Evolutionary conservation across 164 flowering plant species (phyloP), one percentile per base, ranked within the genome.

Genomic region (Protea cynaroides): DNA sequence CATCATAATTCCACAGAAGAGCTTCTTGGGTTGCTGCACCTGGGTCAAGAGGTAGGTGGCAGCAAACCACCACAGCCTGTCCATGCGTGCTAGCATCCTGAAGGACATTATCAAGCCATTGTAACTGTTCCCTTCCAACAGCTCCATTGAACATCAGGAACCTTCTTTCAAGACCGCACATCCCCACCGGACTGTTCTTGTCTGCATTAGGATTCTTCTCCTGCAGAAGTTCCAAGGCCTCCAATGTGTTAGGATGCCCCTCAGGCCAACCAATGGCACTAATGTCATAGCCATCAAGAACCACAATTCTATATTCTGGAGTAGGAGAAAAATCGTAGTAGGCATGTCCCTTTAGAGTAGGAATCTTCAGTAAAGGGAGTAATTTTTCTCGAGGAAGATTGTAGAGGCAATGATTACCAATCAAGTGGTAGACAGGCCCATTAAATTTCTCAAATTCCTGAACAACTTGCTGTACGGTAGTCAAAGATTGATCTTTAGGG

Each of bases 371-470:
- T 19, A 84, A 37, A 3, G 91, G 89, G 56, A 90, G 87, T 61
- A 93, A 76, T 55, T 74, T 61, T 22, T 73, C 70, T 1, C 97
- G 97, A 9, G 98, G 86, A 43, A 94, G 91, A 76, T 90, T 94
- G 87, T 94, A 94, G 38, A 89, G 95, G 70, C 98, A 91, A 68
- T 94, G 98, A 66, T 94, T 94, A n/a, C 98, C 98, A 64, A 94
- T 83, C 91, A 91, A 75, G 77, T 94, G 97, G 75, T 87, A 81
- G 1, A 82, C 77, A 4, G 84, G 86, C 24, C 96, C 92, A 69
- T 76, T 71, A 61, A 89, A 90, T 1, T 71, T 76, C 64, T 78
- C 78, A 65, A 93, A 93, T 69, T 89, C 91, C 38, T 63, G 19
- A 24, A 80, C 78, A 25, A 90, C 75, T 78, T 79, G 84, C 71